Conservation (phyloP, 2,329 filamentous ascomycete species). For the Cladorrhinum sp. region DNA sequence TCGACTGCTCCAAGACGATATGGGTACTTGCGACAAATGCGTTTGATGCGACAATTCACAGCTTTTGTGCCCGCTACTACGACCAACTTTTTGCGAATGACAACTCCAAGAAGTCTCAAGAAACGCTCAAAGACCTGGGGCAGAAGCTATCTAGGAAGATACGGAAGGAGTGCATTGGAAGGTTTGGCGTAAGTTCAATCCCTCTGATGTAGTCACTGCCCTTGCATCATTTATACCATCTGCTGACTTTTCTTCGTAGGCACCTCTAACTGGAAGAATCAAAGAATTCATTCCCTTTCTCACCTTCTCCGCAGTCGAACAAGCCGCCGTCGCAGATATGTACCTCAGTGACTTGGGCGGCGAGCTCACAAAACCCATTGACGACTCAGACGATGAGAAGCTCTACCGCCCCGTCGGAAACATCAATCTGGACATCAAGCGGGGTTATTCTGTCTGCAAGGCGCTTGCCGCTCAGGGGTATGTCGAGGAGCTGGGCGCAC, state of each 20-base stretch:
- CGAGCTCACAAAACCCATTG: slow-evolving; percentile 27
- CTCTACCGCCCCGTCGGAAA: slow-evolving; percentile 35
- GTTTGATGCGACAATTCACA: slow-evolving; percentile 38
- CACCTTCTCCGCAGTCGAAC: slow-evolving; percentile 39
- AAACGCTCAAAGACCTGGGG: background rate
- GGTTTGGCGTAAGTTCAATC: slow-evolving; percentile 13
- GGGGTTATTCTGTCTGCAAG: slow-evolving; percentile 33
- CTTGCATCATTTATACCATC: slow-evolving; percentile 6
- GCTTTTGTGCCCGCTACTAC: slow-evolving; percentile 37
- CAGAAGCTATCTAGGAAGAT: slow-evolving; percentile 13
- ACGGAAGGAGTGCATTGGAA: background rate
- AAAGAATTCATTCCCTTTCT: slow-evolving; percentile 42
- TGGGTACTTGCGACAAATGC: slow-evolving; percentile 49
- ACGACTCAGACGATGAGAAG: slow-evolving; percentile 26
- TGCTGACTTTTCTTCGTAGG: slow-evolving; percentile 19
- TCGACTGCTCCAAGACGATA: slow-evolving; percentile 45
- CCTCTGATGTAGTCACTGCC: no score
- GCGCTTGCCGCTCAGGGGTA: slow-evolving; percentile 33
- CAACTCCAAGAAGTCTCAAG: background rate
- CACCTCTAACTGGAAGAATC: slow-evolving; percentile 42
- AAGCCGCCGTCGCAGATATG: slow-evolving; percentile 42
- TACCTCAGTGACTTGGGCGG: slow-evolving; percentile 36
- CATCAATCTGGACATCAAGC: slow-evolving; percentile 30
- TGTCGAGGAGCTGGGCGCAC: slow-evolving; percentile 34
- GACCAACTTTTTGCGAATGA: slow-evolving; percentile 11